Conservation (phyloP, 768 basidiomycete genomes). For the Auricularia auricula-judae region DNA sequence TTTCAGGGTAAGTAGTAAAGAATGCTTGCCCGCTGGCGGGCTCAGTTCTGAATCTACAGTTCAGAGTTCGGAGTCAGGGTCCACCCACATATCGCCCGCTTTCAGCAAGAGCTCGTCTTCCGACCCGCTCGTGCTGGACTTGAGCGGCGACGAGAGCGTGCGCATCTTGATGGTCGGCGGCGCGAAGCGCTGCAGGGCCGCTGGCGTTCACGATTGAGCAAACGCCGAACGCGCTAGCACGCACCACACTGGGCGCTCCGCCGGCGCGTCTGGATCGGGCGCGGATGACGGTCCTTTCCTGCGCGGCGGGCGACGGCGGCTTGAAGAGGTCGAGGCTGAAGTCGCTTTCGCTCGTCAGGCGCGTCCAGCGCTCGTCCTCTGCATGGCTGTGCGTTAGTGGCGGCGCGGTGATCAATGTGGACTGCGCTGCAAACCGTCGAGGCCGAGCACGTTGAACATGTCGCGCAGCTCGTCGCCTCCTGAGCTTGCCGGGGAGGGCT, state of each 20-base stretch:
- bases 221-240: not conserved
- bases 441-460: conserved; percentile 8
- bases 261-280: too few species aligned
- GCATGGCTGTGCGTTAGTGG: not conserved
- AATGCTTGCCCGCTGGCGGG: too few species aligned
- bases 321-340: conserved; percentile 1
- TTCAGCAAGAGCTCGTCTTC: not conserved
- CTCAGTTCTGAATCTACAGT: not conserved
- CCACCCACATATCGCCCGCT: not conserved
- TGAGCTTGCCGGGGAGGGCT: not conserved
- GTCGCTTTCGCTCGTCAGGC: not conserved
- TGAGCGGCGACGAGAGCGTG: not conserved
- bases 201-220: not conserved
- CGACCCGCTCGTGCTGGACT: not conserved
- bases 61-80: not conserved
- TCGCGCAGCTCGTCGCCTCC: conserved; percentile 7
- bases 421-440: conserved; percentile 4
- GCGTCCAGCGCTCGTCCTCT: not conserved
- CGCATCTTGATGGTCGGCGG: not conserved
- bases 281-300: not conserved
- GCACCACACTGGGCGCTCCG: not conserved
- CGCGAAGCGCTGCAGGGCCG: not conserved
- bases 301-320: not conserved
- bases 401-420: not conserved
- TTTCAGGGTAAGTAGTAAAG: too few species aligned